Evolutionary conservation across 2,329 filamentous ascomycete genomes (phyloP).

Genomic region (Samsoniella hepiali): DNA sequence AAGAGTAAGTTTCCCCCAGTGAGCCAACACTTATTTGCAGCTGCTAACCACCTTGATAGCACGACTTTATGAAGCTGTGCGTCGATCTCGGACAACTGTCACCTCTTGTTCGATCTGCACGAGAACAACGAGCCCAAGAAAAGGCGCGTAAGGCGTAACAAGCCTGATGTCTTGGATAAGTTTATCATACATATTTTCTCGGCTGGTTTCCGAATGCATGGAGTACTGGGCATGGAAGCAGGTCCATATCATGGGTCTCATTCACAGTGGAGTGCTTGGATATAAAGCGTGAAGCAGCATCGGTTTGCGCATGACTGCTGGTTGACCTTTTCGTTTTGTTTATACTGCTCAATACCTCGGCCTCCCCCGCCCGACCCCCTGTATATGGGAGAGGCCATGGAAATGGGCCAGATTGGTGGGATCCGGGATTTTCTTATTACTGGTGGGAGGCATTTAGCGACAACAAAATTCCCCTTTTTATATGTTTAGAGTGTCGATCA

Average conservation of each 20-base stretch:
- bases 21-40: conserved; percentile 29
- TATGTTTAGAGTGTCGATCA: conserved; percentile 10
- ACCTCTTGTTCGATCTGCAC: conserved; percentile 80
- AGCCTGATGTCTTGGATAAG: not conserved
- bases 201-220: conserved; percentile 9
- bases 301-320: not conserved
- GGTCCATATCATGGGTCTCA: not conserved
- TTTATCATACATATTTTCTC: conserved; percentile 1
- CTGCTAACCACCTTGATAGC: conserved; percentile 45
- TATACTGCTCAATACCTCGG: conserved; percentile 3
- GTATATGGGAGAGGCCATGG: not conserved
- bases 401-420: not conserved
- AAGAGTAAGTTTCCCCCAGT: conserved; percentile 59
- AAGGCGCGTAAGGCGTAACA: conserved; percentile 63
- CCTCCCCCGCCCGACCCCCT: not conserved
- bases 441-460: conserved; percentile 17
- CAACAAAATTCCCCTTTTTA: not conserved
- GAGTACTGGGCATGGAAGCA: conserved; percentile 1
- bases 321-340: conserved; percentile 7
- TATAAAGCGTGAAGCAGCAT: not conserved
- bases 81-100: conserved; percentile 74
- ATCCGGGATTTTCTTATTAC: not conserved
- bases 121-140: conserved; percentile 81
- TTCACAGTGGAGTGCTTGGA: not conserved
- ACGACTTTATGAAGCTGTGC: conserved; percentile 76